Base-by-base conservation (phyloP, 1,139 yeast genomes). In the Yamadazyma dendronema region DNA sequence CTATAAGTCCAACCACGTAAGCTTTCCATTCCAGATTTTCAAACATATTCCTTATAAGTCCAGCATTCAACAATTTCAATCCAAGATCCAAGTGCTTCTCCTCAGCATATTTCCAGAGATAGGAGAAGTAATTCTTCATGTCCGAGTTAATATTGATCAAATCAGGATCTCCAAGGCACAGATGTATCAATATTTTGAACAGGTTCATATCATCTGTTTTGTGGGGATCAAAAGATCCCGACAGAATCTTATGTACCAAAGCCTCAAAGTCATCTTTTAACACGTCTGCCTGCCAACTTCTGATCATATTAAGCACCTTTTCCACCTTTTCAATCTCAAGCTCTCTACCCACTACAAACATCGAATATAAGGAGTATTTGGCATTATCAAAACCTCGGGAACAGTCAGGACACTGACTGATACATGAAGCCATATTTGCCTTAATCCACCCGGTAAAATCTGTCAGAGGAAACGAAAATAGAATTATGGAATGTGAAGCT, bases 401-500 rank as follows among this genome's bases (percentile, higher is more conserved):
- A 56, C 92, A 84, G 4, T 66, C 56, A 3, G 67, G 60, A 57
- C 92, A 84, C 3, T 50, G 41, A 23, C 61, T 53, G 16, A 83
- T 56, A 30, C 71, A 59, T 2, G 54, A 51, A 3, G 63, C 59
- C 39, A 77, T 62, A 5, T 55, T 50, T 3, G 65, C 61, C 42
- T 73, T 72, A 38, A 75, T 61, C 63, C 72, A 66, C 17, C 52
- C 53, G 11, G 73, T 57, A 19, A 73, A 66, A 10, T 65, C 64
- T 35, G 67, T 68, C 28, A 68, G 71, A 19, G 74, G 73, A 48
- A 81, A 79, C 8, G 86, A 79, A 52, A 81, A 81, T 39, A 81
- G 62, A 14, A 83, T 74, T 38, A 83, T 55, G 6, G 73, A 59
- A 52, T 81, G 81, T 17, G 72, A 63, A 9, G 81, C 64, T 17